Conservation (phyloP, 2,329 filamentous ascomycete species). For the Neophaeococcomyces mojaviensis region DNA sequence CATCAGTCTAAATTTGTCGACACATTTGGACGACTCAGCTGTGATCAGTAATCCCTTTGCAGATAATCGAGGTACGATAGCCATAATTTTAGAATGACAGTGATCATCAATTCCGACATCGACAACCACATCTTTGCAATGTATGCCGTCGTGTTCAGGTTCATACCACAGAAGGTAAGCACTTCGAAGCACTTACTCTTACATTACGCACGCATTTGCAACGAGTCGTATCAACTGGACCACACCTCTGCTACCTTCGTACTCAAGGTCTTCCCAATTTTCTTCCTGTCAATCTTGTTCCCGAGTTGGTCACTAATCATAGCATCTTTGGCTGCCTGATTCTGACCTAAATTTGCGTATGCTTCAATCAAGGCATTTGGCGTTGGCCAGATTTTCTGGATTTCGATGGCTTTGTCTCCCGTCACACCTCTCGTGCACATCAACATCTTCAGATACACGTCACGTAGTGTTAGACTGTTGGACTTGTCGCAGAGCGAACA, state of each 20-base stretch:
- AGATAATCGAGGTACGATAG: too few relatives aligned
- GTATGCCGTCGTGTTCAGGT: too few relatives aligned
- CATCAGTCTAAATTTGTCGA: too few relatives aligned
- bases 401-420: constrained; percentile 70
- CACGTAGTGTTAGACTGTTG: constrained; percentile 63
- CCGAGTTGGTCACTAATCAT: constrained; percentile 53
- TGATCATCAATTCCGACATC: too few relatives aligned
- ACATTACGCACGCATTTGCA: background rate
- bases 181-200: too few relatives aligned
- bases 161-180: too few relatives aligned
- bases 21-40: too few relatives aligned
- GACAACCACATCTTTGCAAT: too few relatives aligned
- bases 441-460: constrained; percentile 75
- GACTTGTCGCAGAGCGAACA: constrained; percentile 67
- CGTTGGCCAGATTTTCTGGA: constrained; percentile 71
- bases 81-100: too few relatives aligned
- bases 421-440: constrained; percentile 72
- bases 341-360: constrained; percentile 48
- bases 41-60: too few relatives aligned
- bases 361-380: constrained; percentile 65
- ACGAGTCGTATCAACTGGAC: background rate
- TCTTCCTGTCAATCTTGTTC: constrained; percentile 56
- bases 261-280: constrained; percentile 58
- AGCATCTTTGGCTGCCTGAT: constrained; percentile 41
- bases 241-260: constrained; percentile 36